These are phyloP conservation scores for Blepharisma undulans DNA, from an alignment of 169 alveolate species.

Conservation along the genomic window DNA sequence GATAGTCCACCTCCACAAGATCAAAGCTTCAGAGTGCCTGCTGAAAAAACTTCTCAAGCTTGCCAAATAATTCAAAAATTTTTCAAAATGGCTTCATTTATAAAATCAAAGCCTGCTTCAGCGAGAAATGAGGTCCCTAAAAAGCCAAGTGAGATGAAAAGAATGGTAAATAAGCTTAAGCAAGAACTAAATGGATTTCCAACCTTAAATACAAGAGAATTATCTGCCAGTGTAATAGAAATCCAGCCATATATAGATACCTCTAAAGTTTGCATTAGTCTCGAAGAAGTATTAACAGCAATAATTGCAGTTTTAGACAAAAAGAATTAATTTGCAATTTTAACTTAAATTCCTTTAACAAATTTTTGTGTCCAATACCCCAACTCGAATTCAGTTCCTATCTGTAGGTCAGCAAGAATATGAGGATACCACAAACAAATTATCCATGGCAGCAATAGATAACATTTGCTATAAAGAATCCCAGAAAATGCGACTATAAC, in stretches of 20 bases:
- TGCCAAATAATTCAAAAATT: background rate
- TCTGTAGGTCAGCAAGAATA: background rate
- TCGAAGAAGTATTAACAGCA: slow-evolving; percentile 1
- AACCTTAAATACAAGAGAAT: background rate
- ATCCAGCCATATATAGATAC: background rate
- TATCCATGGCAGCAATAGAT: background rate
- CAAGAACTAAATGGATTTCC: background rate
- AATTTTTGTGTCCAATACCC: background rate
- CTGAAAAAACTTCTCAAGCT: slow-evolving; percentile 13
- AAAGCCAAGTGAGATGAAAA: background rate
- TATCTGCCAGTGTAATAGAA: background rate
- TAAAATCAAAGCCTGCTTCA: background rate
- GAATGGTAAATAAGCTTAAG: background rate
- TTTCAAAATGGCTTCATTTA: background rate
- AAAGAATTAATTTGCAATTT: background rate
- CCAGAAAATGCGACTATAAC: background rate
- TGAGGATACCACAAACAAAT: background rate
- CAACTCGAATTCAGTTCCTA: background rate
- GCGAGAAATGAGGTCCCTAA: background rate
- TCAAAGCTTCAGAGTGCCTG: background rate
- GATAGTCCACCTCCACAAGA: background rate
- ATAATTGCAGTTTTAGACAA: background rate
- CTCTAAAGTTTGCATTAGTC: background rate
- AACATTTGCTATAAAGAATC: background rate
- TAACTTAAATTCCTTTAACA: background rate